A percentile compares a stretch with the other conserved stretches of the same genome.
phyloP scores from a whole-genome alignment of 2,329 filamentous ascomycete species.

The Trichoderma sp. region DNA sequence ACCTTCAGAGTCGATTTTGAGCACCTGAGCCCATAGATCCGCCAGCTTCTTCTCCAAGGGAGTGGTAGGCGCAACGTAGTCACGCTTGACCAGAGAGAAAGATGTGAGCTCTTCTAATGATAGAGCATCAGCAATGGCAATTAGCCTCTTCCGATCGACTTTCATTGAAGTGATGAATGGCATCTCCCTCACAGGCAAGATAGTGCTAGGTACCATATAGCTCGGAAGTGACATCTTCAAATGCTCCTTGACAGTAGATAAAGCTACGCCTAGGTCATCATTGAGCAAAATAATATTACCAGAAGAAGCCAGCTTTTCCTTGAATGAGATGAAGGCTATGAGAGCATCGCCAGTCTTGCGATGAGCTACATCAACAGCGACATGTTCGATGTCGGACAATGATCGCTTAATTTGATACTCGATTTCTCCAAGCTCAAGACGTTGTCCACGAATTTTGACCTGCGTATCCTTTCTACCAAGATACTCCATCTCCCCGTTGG shows the following conservation, averaged over 20 bases:
- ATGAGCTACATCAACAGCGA: neutral
- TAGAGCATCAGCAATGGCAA: neutral
- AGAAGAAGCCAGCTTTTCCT: neutral
- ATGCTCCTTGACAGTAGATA: neutral
- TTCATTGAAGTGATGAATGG: constrained; percentile 23
- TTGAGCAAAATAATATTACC: neutral
- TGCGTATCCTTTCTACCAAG: constrained; percentile 19
- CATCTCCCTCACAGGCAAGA: constrained; percentile 26
- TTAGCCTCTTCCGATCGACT: constrained; percentile 18
- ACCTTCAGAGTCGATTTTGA: neutral
- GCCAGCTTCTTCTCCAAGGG: neutral
- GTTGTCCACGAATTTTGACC: constrained; percentile 19
- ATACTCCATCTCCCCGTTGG: neutral
- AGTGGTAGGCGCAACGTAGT: constrained; percentile 17
- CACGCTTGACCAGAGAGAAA: neutral
- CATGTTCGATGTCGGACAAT: neutral
- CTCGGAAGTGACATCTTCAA: constrained; percentile 23
- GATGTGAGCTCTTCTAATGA: neutral
- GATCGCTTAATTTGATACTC: constrained; percentile 15
- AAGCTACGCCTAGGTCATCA: neutral
- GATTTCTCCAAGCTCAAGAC: constrained; percentile 19
- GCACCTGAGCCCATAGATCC: constrained; percentile 6
- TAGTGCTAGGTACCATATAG: constrained; percentile 37
- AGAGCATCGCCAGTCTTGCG: neutral
- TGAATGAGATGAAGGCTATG: constrained; percentile 2